Evolutionary conservation across 495 filamentous ascomycete species (phyloP), one percentile per base, ranked within the genome.

Genomic region (Evernia prunastri): DNA sequence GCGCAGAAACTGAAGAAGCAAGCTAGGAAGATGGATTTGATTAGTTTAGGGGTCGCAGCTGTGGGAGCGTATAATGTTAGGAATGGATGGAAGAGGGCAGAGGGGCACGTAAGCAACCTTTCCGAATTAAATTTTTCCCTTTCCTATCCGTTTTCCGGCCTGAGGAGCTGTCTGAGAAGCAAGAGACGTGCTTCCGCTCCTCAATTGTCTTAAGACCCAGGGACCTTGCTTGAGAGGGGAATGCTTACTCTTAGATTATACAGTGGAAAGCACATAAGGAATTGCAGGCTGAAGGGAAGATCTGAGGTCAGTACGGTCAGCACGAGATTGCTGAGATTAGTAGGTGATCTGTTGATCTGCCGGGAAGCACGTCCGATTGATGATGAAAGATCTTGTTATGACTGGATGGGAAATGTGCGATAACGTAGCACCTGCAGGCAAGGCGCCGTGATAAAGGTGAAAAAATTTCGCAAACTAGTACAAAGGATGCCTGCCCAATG

Each of bases 81-180:
- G 18, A 69, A 59, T 31, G 68, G 66, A 29, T 70, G 68, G 66
- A 63, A 63, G 49, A 68, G 54, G 40, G 58, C 61, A 20, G 51
- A 65, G 53, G 40, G 54, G 5, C 37, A 51, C 23, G 39, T 23
- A 42, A 59, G 59, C 23, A 43, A 15, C 40, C 40, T 20, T 43
- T 43, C 15, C 15, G 8, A 18, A 10, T 43, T n/a, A 43, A 4
- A 4, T 20, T 18, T 43, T 43, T 18, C 18, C 40, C 40, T 43
- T 43, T 43, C 17, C 18, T 8, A 43, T 17, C 40, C 40, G 18
- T 17, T 20, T 17, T 20, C 40, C 31, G 40, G 57, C 5, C 9
- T n/a, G 12, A 20, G 40, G 31, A 39, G 10, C 27, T 56, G 51
- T 27, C 25, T 29, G 25, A n/a, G 31, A 17, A 56, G 23, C 15